Conservation (phyloP, 371 early-diverging fungal genomes). For the Cladochytrium tenue region DNA sequence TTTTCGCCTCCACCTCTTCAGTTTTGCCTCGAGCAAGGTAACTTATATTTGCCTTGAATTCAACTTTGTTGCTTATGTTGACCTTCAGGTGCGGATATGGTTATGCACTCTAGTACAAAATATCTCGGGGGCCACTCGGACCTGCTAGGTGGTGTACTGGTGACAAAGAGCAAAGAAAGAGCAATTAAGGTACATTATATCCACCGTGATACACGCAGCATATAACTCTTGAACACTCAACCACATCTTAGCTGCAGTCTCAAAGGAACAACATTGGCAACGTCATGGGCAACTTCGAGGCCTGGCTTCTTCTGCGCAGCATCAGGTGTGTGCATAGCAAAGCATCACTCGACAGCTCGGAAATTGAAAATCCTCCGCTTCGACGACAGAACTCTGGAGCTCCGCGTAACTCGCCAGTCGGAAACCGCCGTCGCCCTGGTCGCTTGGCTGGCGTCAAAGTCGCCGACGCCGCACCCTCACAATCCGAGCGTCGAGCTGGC, state of each 20-base stretch:
- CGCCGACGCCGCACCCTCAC: not conserved
- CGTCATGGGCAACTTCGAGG: constrained; percentile 54
- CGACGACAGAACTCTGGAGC: constrained; percentile 35
- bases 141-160: constrained; percentile 50
- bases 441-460: constrained; percentile 33
- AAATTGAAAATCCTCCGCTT: not conserved
- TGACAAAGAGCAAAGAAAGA: constrained; percentile 29
- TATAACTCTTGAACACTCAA: too few species aligned
- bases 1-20: constrained; percentile 51
- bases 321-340: constrained; percentile 20
- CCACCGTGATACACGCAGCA: too few species aligned
- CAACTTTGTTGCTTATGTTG: constrained; percentile 3
- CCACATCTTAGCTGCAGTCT: constrained; percentile 21
- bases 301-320: constrained; percentile 51
- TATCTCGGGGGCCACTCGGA: constrained; percentile 55
- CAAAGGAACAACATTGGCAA: constrained; percentile 43
- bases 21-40: constrained; percentile 25
- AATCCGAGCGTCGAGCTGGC: constrained; percentile 8
- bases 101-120: constrained; percentile 54
- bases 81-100: constrained; percentile 43
- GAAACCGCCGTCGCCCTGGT: constrained; percentile 35
- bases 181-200: constrained; percentile 1
- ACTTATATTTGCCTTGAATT: not conserved
- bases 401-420: constrained; percentile 48
- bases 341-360: not conserved